Percentiles rank a stretch among this genome's conserved stretches.
These are phyloP conservation scores for Nemania diffusa DNA, from an alignment of 2,329 filamentous ascomycete genomes.

Conservation along the genomic window DNA sequence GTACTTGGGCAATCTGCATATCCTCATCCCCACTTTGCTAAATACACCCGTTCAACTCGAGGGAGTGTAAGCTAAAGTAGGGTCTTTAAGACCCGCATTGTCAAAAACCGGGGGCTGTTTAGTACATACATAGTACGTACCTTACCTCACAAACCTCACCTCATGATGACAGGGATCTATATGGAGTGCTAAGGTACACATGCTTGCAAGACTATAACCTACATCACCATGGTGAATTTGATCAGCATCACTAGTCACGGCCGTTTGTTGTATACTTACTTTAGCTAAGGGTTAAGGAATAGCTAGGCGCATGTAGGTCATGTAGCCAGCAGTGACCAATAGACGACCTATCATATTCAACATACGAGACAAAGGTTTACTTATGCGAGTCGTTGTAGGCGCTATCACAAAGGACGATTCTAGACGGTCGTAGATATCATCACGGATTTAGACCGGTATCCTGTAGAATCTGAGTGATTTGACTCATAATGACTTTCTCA, in stretches of 20 bases:
- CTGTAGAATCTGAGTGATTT: conserved; percentile 3
- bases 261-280: conserved; percentile 8
- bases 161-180: conserved; percentile 24
- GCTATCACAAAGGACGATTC: not conserved
- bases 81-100: conserved; percentile 14
- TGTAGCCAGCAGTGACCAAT: not conserved
- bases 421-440: no score
- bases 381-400: not conserved
- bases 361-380: not conserved
- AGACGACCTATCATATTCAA: not conserved
- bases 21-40: not conserved
- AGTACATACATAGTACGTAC: no score
- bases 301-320: not conserved
- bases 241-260: conserved; percentile 21
- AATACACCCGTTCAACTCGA: not conserved
- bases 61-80: conserved; percentile 1
- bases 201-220: conserved; percentile 7
- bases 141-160: conserved; percentile 17
- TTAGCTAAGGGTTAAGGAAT: not conserved
- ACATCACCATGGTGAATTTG: conserved; percentile 13
- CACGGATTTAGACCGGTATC: not conserved
- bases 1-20: not conserved
- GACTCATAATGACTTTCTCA: conserved; percentile 12
- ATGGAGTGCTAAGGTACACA: not conserved
- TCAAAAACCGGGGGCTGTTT: conserved; percentile 1